Evolutionary conservation across 345 rosid genomes (phyloP), one percentile per base, ranked within the genome.

Genomic region (Camelina sativa): DNA sequence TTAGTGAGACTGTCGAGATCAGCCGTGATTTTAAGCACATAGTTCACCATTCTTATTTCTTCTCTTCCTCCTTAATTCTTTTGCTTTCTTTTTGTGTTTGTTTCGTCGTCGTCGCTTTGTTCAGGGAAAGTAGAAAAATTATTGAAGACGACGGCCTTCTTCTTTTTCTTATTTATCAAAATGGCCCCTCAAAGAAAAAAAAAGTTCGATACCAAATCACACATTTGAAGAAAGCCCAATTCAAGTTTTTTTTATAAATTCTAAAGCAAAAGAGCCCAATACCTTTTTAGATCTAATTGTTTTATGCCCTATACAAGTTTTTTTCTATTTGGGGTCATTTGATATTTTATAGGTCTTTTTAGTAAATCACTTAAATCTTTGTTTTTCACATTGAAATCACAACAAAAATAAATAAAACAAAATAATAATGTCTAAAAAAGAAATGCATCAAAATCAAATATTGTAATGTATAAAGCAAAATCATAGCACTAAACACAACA

Each of bases 1-100:
- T 79, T 75, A 13, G 96, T 83, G 70, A 93, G 85, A 72, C 84
- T 93, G 81, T 91, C 91, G 50, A 93, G 88, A 37, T 91, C 92
- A 62, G 92, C 94, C 38, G 84, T 76, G 73, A 93, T 85, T 91
- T 82, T 79, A 8, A 91, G 91, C 87, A 84, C 40, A 84, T 62
- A 83, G 76, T 91, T 91, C 94, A 93, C 97, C 98, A 93, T 93
- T 43, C 6, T 79, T n/a, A 63, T 40, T 19, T 50, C 46, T 61
- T 32, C 17, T 34, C 37, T 34, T 34, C 37, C 37, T 34, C 37
- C 37, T 34, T 34, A 0, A 34, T 7, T 28, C 4, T 28, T 28
- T 34, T 34, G 37, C 37, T 34, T 34, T 34, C 37, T 34, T 25
- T 25, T 32, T 32, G 35, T 22, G 25, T 20, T 40, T 1, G 19